Evolutionary conservation across 2,329 filamentous ascomycete species (phyloP).

Genomic region (Aspergillus viridinutans): DNA sequence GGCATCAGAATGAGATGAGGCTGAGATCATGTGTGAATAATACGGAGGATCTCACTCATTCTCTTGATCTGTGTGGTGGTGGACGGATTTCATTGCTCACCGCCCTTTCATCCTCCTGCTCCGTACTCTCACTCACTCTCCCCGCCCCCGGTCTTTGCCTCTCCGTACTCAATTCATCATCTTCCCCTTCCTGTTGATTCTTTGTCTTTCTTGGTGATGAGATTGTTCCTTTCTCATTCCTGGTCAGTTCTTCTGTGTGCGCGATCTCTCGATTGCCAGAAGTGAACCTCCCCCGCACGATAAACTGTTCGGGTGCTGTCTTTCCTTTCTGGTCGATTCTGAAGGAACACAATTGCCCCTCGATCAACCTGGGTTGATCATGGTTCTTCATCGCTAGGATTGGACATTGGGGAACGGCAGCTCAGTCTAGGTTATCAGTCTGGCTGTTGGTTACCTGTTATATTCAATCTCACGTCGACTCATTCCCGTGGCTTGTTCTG

Average conservation of each 20-base stretch:
- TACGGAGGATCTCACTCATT: not conserved
- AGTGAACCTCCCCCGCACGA: slow-evolving; percentile 1
- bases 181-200: not conserved
- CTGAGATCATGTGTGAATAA: slow-evolving; percentile 1
- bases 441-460: slow-evolving; percentile 16
- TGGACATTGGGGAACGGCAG: slow-evolving; percentile 33
- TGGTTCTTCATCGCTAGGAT: slow-evolving; percentile 24
- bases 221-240: not conserved
- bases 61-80: not conserved
- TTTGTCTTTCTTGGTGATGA: not conserved
- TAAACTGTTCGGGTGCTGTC: not conserved
- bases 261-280: not conserved
- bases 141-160: not conserved
- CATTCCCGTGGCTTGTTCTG: slow-evolving; percentile 1
- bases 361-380: slow-evolving; percentile 18
- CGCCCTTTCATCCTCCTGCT: not conserved
- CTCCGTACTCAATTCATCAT: slow-evolving; percentile 6
- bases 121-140: not conserved
- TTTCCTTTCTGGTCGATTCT: not conserved
- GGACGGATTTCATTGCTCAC: not conserved
- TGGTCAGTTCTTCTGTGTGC: not conserved
- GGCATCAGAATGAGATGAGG: not conserved
- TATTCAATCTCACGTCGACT: not conserved
- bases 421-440: slow-evolving; percentile 27
- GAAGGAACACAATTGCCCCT: slow-evolving; percentile 1